Base-by-base conservation (phyloP, 371 early-diverging fungal genomes). In the Mortierella sp. region DNA sequence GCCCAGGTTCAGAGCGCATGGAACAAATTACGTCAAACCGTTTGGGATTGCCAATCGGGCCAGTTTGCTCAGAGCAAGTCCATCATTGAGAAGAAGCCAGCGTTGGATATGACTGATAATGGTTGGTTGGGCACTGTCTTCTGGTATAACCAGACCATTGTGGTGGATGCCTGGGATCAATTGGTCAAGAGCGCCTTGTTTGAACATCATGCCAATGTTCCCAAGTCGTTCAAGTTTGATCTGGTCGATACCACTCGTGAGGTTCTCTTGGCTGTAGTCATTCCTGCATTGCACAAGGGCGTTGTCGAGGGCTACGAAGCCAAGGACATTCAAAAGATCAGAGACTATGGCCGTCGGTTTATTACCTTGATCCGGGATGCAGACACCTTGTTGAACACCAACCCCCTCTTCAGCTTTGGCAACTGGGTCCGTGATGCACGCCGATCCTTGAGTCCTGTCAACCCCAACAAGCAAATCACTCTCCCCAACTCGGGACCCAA, bases 171-270 rank as follows among this genome's bases (percentile, higher is more conserved):
- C 17, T 74, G 68, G 73, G 54, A 58, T 46, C 58, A 58, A 19
- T 29, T 73, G 45, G 73, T 63, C 13, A 39, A 54, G 16, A 50
- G 50, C 8, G 67, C 57, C 3, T 10, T 60, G 2, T n/a, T 21
- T 1, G 63, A 74, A 22, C 55, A 59, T 1, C 55, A 51, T 7
- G 43, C 46, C 17, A 47, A 49, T 9, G 24, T 76, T 13, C 65
- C 66, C 17, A 48, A 47, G 13, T 22, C 66, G 0, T 61, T 62
- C 55, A 57, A 61, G 27, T 76, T 69, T 46, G 69, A 76, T 63
- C 55, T 69, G 13, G 77, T 76, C 13, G 77, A 76, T 25, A 57
- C 56, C 7, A 76, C 77, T 3, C 76, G 76, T 3, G 76, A 74
- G 57, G 65, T 74, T 21, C 44, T 74, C 14, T 28, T 76, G 7